Conservation (phyloP, 257 asterid species). For the Solanum corneliomulleri region DNA sequence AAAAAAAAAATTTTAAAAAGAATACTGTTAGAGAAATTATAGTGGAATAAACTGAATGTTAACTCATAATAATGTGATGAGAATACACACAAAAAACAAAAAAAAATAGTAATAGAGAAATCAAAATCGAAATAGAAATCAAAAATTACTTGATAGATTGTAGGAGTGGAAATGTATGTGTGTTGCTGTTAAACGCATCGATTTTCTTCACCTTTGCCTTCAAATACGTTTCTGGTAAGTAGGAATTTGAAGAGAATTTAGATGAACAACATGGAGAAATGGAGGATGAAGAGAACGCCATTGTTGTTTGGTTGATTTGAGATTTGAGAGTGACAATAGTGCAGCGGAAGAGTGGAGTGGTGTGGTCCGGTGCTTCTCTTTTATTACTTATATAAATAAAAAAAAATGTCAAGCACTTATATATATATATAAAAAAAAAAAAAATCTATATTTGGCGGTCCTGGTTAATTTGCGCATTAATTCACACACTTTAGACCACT, state of each 20-base stretch:
- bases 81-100: background rate
- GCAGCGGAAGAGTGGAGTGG: background rate
- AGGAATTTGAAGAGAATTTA: background rate
- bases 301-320: background rate
- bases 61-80: background rate
- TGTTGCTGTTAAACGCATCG: slow-evolving; percentile 20
- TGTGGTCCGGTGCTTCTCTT: background rate
- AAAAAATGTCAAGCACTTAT: too few species aligned
- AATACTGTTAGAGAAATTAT: background rate
- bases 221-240: background rate
- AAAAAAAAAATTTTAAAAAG: background rate
- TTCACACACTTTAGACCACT: background rate
- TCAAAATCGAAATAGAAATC: background rate
- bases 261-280: background rate
- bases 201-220: background rate
- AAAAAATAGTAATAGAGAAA: background rate
- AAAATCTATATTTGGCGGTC: background rate
- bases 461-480: background rate
- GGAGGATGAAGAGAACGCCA: background rate
- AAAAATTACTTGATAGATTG: slow-evolving; percentile 30
- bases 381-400: too few species aligned
- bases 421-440: too few species aligned
- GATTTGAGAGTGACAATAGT: background rate
- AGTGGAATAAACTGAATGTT: background rate
- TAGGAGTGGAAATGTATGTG: slow-evolving; percentile 27